Evolutionary conservation across 1,139 yeast species (phyloP).

Genomic region (Yamadazyma oceani): DNA sequence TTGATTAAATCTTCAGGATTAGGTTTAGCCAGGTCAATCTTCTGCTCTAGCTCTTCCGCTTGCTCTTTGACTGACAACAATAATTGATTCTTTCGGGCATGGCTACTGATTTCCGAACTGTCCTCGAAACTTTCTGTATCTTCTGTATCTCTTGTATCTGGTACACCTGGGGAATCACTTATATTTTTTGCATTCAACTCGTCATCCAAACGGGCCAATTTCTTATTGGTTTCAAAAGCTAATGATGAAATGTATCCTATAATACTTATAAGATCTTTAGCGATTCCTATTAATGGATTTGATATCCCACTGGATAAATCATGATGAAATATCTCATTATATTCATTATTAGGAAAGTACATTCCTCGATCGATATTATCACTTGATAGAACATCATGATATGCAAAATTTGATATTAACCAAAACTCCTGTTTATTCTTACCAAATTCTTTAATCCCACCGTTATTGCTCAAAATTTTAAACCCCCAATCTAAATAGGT

Average conservation of each 20-base stretch:
- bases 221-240: slow-evolving; percentile 50
- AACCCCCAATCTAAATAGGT: slow-evolving; percentile 62
- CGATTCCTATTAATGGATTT: slow-evolving; percentile 73
- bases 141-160: slow-evolving; percentile 6
- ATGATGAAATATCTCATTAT: slow-evolving; percentile 53
- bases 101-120: slow-evolving; percentile 25
- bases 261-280: slow-evolving; percentile 62
- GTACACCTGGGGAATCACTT: slow-evolving; percentile 12
- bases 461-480: slow-evolving; percentile 52
- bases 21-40: slow-evolving; percentile 55
- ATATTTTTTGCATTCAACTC: slow-evolving; percentile 13
- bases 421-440: slow-evolving; percentile 64
- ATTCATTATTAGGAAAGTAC: slow-evolving; percentile 55
- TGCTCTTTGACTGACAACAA: slow-evolving; percentile 28
- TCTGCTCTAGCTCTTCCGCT: slow-evolving; percentile 48
- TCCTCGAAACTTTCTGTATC: not conserved
- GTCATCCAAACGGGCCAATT: slow-evolving; percentile 16
- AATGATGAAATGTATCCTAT: slow-evolving; percentile 70
- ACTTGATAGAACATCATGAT: slow-evolving; percentile 73
- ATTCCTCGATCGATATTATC: slow-evolving; percentile 57
- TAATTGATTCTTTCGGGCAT: slow-evolving; percentile 23
- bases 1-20: slow-evolving; percentile 48
- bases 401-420: slow-evolving; percentile 79
- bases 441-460: slow-evolving; percentile 57
- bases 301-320: slow-evolving; percentile 39